A percentile compares a stretch with the other conserved stretches of the same genome.
Evolutionary conservation across 306 rosid genomes (phyloP).

Genomic region (Elaeagnus macrophylla): DNA sequence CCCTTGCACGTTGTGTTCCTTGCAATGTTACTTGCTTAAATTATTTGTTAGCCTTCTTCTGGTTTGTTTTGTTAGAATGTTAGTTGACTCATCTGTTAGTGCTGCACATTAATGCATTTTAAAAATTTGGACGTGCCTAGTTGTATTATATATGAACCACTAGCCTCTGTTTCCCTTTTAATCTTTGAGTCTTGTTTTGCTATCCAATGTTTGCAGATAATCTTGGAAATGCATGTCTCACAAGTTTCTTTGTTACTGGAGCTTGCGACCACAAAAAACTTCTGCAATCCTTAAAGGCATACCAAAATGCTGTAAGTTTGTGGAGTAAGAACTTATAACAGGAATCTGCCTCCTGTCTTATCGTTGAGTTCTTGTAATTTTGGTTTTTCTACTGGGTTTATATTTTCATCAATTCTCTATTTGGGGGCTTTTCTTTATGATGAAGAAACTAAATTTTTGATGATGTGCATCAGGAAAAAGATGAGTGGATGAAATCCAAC

Average conservation of each 20-base stretch:
- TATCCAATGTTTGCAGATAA: constrained; percentile 48
- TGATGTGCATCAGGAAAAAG: constrained; percentile 66
- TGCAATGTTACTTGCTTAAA: not conserved
- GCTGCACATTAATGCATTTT: not conserved
- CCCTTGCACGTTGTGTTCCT: not conserved
- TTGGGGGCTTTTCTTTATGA: constrained; percentile 16
- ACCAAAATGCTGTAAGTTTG: constrained; percentile 89
- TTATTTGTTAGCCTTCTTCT: constrained; percentile 5
- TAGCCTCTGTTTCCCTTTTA: not conserved
- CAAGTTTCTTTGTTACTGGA: constrained; percentile 85
- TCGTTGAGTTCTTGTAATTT: constrained; percentile 2
- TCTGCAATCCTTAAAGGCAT: constrained; percentile 79
- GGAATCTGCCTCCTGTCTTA: constrained; percentile 3
- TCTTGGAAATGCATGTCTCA: constrained; percentile 90
- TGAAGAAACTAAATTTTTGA: constrained; percentile 27
- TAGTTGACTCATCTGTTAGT: not conserved
- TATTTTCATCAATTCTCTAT: constrained; percentile 5
- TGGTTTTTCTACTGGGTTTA: constrained; percentile 1
- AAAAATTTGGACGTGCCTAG: not conserved
- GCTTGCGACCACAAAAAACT: constrained; percentile 88
- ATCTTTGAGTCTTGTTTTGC: not conserved
- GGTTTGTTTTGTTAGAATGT: not conserved
- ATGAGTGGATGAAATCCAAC: constrained; percentile 73
- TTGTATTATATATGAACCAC: not conserved
- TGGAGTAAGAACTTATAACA: constrained; percentile 24